phyloP scores from a whole-genome alignment of 768 basidiomycete species.

The Hortiboletus campestris region DNA sequence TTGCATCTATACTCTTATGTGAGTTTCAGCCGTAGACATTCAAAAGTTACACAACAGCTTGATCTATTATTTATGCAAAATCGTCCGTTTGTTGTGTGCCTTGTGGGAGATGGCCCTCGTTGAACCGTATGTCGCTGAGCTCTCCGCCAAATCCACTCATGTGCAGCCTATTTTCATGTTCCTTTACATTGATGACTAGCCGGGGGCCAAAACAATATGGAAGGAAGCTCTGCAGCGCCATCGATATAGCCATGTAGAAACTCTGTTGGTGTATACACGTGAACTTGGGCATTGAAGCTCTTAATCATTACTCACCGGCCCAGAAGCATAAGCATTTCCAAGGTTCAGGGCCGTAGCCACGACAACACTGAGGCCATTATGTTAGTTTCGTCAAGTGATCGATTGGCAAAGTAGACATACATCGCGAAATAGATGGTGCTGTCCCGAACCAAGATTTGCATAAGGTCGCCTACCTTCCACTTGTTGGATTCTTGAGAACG shows the following conservation, averaged over 20 bases:
- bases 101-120: not conserved
- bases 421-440: slow-evolving; percentile 20
- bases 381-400: not conserved
- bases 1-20: too few relatives aligned
- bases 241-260: slow-evolving; percentile 9
- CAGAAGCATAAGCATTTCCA: not conserved
- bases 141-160: not conserved
- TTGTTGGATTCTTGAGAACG: not conserved
- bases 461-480: slow-evolving; percentile 4
- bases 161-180: slow-evolving; percentile 8
- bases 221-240: slow-evolving; percentile 16
- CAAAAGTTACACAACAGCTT: too few relatives aligned
- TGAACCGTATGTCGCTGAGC: not conserved
- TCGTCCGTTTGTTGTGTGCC: not conserved
- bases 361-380: not conserved
- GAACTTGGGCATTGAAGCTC: not conserved
- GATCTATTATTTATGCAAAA: not conserved
- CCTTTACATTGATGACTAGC: slow-evolving; percentile 16
- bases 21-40: too few relatives aligned
- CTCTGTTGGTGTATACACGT: not conserved
- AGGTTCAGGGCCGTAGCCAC: slow-evolving; percentile 3
- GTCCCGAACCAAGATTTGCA: slow-evolving; percentile 18
- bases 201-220: slow-evolving; percentile 18
- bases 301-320: not conserved
- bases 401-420: slow-evolving; percentile 1